Evolutionary conservation across 805 yeast species (phyloP).

Genomic region (Clavispora santaluciae): DNA sequence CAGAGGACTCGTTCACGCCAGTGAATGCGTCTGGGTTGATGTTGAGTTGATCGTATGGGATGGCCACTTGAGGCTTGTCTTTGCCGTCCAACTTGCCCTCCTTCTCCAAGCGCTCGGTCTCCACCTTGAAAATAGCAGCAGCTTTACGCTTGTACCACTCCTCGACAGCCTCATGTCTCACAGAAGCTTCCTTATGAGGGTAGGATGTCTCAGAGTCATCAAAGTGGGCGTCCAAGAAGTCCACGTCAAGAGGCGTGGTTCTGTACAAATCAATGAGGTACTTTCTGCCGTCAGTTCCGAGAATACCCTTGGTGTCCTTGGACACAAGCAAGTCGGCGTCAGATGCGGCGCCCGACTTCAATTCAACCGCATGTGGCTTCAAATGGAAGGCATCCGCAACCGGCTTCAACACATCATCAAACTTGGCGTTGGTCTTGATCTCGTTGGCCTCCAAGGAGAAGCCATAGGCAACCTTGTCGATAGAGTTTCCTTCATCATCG

Average conservation of each 20-base stretch:
- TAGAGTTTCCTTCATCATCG: constrained; percentile 12
- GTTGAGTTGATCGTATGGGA: constrained; percentile 50
- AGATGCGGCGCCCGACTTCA: constrained; percentile 37
- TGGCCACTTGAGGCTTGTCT: constrained; percentile 44
- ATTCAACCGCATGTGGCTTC: constrained; percentile 59
- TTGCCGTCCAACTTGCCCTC: constrained; percentile 33
- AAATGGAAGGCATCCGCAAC: constrained; percentile 75
- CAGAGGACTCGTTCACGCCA: constrained; percentile 33
- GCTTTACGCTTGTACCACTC: constrained; percentile 81
- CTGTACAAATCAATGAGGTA: constrained; percentile 83
- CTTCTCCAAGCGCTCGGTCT: constrained; percentile 42
- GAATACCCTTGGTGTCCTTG: constrained; percentile 77
- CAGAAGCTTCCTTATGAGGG: constrained; percentile 74
- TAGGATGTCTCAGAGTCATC: constrained; percentile 45
- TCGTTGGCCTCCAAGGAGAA: constrained; percentile 53
- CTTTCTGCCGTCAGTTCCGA: constrained; percentile 79
- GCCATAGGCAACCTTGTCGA: constrained; percentile 64
- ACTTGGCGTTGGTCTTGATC: constrained; percentile 47
- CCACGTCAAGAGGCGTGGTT: constrained; percentile 78
- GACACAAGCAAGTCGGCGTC: constrained; percentile 57
- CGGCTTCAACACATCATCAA: constrained; percentile 50
- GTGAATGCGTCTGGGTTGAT: constrained; percentile 79
- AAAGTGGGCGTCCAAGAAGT: constrained; percentile 59
- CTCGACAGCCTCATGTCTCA: constrained; percentile 85
- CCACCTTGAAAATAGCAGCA: constrained; percentile 45